Base-by-base conservation (phyloP, 139 green algal species). In the Chlorella vulgaris region DNA sequence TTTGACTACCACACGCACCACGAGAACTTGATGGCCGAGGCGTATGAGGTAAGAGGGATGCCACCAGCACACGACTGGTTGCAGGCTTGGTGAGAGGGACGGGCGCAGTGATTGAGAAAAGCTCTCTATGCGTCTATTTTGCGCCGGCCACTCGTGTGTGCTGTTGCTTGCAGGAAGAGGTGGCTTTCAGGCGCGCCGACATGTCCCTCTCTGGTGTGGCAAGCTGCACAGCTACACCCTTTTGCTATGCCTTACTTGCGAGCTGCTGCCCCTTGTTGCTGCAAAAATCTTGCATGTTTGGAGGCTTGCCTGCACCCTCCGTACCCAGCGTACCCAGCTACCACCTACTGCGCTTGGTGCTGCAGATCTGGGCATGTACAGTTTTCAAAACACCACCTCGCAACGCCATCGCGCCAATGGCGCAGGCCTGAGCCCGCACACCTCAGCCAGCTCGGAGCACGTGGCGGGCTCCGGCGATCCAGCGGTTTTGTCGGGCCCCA, bases 401-500 rank as follows among this genome's bases (percentile, higher is more conserved):
- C 26, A 53, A 50, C 73, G 73, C 73, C 24, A 18, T 53, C 35
- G 53, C 35, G 73, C 51, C 33, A 50, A 53, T 51, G 50, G 51
- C 36, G 50, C 38, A n/a, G 50, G 50, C 13, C 29, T 8, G 15
- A 50, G 22, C 36, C 65, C 58, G 68, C 69, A 1, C 39, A 24
- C 22, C 39, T 58, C 67, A 28, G 19, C 24, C 67, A 39, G 31
- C 39, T 21, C 7, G 10, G 67, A 74, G 21, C 31, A 73, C 35
- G 65, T 22, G 26, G 39, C 22, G 2, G 35, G 18, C n/a, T n/a
- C n/a, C 8, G 65, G 65, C 35, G 65, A 31, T 35, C 28, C 65
- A 1, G 15, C 85, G 22, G 92, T 95, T 15, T 90, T 89, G 24
- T 93, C 94, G 2, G 93, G 97, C 69, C 90, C 93, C 28, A 87